A percentile compares a stretch with the other conserved stretches of the same genome.
These are phyloP conservation scores for Lactarius quietus DNA, from an alignment of 768 basidiomycete species.

Conservation along the genomic window DNA sequence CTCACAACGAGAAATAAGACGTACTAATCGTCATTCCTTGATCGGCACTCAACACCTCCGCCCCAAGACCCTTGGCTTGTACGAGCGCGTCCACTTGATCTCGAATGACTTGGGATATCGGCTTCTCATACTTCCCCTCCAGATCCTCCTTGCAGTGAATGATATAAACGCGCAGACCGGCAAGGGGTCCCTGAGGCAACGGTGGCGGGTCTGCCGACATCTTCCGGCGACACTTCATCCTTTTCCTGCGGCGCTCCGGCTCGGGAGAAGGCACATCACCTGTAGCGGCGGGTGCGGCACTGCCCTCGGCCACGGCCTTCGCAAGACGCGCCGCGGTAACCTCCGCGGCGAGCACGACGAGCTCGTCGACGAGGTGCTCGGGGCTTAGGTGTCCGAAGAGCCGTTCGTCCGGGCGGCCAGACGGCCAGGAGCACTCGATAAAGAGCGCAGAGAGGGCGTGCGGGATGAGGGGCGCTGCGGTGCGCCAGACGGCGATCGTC, in stretches of 20 bases:
- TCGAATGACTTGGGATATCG: slow-evolving; percentile 64
- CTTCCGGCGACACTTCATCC: slow-evolving; percentile 38
- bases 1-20: neutral
- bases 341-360: slow-evolving; percentile 63
- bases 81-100: slow-evolving; percentile 68
- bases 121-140: slow-evolving; percentile 42
- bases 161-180: slow-evolving; percentile 67
- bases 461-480: slow-evolving; percentile 74
- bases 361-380: slow-evolving; percentile 71
- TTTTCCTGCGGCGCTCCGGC: slow-evolving; percentile 32
- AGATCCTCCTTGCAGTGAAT: slow-evolving; percentile 86
- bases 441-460: slow-evolving; percentile 73
- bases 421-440: slow-evolving; percentile 91
- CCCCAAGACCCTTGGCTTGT: slow-evolving; percentile 58
- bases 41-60: slow-evolving; percentile 62
- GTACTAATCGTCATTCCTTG: slow-evolving; percentile 82
- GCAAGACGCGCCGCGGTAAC: slow-evolving; percentile 47
- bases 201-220: slow-evolving; percentile 36
- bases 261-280: neutral
- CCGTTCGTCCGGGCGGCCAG: slow-evolving; percentile 58
- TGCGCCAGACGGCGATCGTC: slow-evolving; percentile 74
- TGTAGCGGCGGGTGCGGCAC: too few relatives aligned
- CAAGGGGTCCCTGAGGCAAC: slow-evolving; percentile 49
- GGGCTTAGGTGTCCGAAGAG: slow-evolving; percentile 89
- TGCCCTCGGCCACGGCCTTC: slow-evolving; percentile 10